Evolutionary conservation across 2,329 filamentous ascomycete genomes (phyloP), one percentile per base, ranked within the genome.

Genomic region (Davidsoniella eucalypti): DNA sequence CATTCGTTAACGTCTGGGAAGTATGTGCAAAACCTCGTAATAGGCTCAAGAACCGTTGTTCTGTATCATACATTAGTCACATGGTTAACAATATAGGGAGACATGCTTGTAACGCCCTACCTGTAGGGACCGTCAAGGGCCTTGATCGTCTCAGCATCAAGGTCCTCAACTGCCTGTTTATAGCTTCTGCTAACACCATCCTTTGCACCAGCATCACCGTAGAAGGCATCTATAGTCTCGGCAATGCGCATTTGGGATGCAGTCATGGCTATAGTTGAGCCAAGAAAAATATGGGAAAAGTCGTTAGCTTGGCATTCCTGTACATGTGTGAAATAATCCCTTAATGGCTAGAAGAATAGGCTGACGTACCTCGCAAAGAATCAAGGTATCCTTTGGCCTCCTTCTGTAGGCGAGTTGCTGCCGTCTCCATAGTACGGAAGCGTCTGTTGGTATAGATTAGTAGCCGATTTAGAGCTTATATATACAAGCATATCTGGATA

Each of bases 1-100:
- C 90, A 95, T 69, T 95, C 87, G 67, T 98, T 98, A 62, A 98
- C 88, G 64, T 98, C 92, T 33, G 92, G 90, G 66, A 98, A 98
- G 70, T 98, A 98, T 57, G 87, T 86, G 69, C 90, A 96, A 71
- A 96, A 98, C 56, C 88, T 79, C 56, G 82, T 82, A 63, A 98
- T 98, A 40, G 92, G 92, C 59, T 98, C 92, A 44, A 98, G 75
- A 25, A 98, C 92, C 5, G 92, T 96, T 41, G 84, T 84, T 65
- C 84, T 83, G 37, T 50, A 56, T 60, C 42, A 60, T 56, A 49
- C 1, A 14, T 47, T 12, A n/a, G 7, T 29, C 17, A 4, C 21
- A 10, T 9, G 2, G 12, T 25, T 17, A 9, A 10, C 23, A 17
- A 23, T 39, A 8, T 18, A 33, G 29, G 8, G 29, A 33, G 12